Evolutionary conservation across 2,329 filamentous ascomycete genomes (phyloP).

Genomic region (Calonectria naviculata): DNA sequence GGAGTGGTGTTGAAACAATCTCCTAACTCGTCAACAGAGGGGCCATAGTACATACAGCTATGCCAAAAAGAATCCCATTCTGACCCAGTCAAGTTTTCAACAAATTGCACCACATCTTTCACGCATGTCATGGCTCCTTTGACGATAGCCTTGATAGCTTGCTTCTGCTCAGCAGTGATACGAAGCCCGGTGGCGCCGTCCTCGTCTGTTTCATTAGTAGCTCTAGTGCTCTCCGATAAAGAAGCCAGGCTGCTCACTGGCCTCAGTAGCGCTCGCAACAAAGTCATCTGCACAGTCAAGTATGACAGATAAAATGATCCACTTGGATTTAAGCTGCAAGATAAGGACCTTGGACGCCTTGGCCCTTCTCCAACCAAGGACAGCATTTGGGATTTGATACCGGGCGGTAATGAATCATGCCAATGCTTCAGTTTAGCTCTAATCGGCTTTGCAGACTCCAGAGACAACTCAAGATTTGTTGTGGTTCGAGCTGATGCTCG

Average conservation of each 20-base stretch:
- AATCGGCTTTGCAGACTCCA: not conserved
- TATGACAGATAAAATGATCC: not conserved
- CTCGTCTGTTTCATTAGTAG: not conserved
- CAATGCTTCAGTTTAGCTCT: not conserved
- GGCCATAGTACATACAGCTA: not conserved
- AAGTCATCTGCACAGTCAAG: not conserved
- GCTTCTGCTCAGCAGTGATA: not conserved
- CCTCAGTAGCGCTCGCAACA: not conserved
- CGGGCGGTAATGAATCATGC: not conserved
- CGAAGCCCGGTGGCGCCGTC: not conserved
- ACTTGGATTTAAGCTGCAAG: not conserved
- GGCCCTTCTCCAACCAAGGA: not conserved
- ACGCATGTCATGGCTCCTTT: not conserved
- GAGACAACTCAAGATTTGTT: not conserved
- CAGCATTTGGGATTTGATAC: not conserved
- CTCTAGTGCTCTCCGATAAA: not conserved
- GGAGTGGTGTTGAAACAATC: too few species aligned
- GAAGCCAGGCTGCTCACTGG: not conserved
- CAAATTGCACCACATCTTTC: not conserved
- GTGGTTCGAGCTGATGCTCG: not conserved
- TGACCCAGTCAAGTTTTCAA: not conserved
- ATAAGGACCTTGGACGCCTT: not conserved
- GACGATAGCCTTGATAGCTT: not conserved
- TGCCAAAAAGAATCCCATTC: slow-evolving; percentile 5
- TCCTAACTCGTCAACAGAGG: not conserved